phyloP scores from a whole-genome alignment of 495 filamentous ascomycete species.

The Daldinia bambusicola region DNA sequence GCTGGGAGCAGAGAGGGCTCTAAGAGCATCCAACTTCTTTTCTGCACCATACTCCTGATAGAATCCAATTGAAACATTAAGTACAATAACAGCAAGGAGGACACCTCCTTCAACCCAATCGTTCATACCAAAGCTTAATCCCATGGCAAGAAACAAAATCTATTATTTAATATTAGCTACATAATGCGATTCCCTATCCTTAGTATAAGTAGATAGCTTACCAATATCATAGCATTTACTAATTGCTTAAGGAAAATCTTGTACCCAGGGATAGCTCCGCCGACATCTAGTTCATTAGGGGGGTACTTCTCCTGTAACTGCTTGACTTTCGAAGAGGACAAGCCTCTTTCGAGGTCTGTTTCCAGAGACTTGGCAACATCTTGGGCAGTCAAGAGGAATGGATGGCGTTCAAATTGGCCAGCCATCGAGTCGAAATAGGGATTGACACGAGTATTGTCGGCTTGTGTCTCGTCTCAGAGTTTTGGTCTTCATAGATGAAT shows the following conservation, averaged over 20 bases:
- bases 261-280: slow-evolving; percentile 69
- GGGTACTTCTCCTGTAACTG: slow-evolving; percentile 64
- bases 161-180: slow-evolving; percentile 46
- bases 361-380: slow-evolving; percentile 63
- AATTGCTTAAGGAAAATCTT: slow-evolving; percentile 73
- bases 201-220: slow-evolving; percentile 47
- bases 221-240: slow-evolving; percentile 74
- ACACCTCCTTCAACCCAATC: slow-evolving; percentile 89
- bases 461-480: slow-evolving; percentile 3
- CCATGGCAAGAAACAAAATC: slow-evolving; percentile 88
- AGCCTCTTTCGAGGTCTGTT: slow-evolving; percentile 68
- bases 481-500: slow-evolving; percentile 21
- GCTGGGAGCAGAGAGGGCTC: slow-evolving; percentile 79
- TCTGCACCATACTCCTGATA: slow-evolving; percentile 86
- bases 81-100: slow-evolving; percentile 78
- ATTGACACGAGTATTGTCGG: slow-evolving; percentile 24
- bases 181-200: neutral
- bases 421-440: slow-evolving; percentile 49
- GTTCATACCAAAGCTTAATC: slow-evolving; percentile 78
- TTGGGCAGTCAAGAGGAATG: slow-evolving; percentile 62
- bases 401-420: slow-evolving; percentile 58
- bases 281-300: slow-evolving; percentile 70
- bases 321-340: slow-evolving; percentile 60
- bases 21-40: slow-evolving; percentile 84
- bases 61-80: slow-evolving; percentile 85